Percentiles rank a stretch among this genome's conserved stretches.
Conservation (phyloP, 1,284 basidiomycete genomes). For the Volvariella surrecta region DNA sequence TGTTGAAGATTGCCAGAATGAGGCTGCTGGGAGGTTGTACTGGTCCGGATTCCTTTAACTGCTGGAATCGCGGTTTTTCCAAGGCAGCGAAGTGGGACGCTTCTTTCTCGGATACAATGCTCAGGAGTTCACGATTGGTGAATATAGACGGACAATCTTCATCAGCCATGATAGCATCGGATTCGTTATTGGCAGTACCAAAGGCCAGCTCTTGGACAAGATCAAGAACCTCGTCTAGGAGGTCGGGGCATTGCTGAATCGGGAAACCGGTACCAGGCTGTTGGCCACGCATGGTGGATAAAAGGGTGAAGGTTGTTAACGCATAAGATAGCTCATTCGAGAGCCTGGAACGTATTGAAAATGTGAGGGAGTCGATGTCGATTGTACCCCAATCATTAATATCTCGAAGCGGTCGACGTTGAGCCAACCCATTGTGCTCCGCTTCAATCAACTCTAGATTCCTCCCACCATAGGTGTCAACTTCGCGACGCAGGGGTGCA, state of each 20-base stretch:
- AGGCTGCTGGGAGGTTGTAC: constrained; percentile 60
- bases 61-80: constrained; percentile 35
- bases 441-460: constrained; percentile 69
- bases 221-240: constrained; percentile 85
- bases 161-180: constrained; percentile 20
- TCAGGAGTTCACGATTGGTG: constrained; percentile 60
- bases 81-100: constrained; percentile 50
- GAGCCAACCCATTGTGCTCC: constrained; percentile 43
- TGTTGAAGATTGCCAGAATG: constrained; percentile 67
- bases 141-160: constrained; percentile 29
- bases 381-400: constrained; percentile 80
- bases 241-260: constrained; percentile 69
- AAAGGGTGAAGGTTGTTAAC: constrained; percentile 80
- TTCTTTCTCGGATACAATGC: constrained; percentile 47
- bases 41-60: constrained; percentile 38
- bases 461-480: constrained; percentile 80
- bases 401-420: constrained; percentile 52
- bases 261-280: constrained; percentile 61
- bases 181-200: constrained; percentile 38
- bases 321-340: constrained; percentile 84
- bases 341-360: constrained; percentile 85
- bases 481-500: constrained; percentile 69
- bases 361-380: constrained; percentile 82
- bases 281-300: constrained; percentile 69
- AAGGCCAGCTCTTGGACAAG: constrained; percentile 82